These are phyloP conservation scores for Peribolospora kevripleyi DNA, from an alignment of 768 basidiomycete species.

Conservation along the genomic window DNA sequence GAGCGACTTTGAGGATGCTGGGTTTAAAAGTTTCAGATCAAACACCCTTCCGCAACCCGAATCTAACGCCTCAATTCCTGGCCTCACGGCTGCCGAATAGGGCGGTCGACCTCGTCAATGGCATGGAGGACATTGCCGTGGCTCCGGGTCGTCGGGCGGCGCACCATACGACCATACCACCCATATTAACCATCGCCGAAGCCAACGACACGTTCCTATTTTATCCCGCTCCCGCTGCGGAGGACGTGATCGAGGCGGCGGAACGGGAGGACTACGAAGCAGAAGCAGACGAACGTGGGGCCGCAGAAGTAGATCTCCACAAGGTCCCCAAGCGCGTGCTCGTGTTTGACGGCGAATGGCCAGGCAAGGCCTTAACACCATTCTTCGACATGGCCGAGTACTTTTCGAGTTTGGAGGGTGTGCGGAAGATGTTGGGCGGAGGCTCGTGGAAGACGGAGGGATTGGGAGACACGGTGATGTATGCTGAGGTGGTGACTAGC, in stretches of 20 bases:
- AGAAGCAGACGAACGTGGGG: conserved; percentile 25
- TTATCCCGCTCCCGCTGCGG: neutral
- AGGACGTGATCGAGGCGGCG: neutral
- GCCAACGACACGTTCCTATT: conserved; percentile 30
- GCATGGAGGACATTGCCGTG: conserved; percentile 8
- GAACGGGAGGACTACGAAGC: neutral
- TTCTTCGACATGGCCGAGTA: conserved; percentile 43
- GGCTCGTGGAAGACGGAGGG: conserved; percentile 14
- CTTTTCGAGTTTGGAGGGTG: conserved; percentile 21
- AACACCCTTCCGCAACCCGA: conserved; percentile 17
- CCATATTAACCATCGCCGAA: conserved; percentile 30
- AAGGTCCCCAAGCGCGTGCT: conserved; percentile 15
- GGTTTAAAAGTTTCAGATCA: neutral
- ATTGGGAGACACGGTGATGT: conserved; percentile 54
- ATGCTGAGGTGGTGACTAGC: conserved; percentile 72
- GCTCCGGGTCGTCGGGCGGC: neutral
- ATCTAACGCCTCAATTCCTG: conserved; percentile 38
- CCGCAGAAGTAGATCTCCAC: conserved; percentile 7
- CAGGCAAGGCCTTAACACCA: conserved; percentile 31
- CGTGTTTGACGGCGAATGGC: conserved; percentile 11
- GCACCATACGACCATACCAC: conserved; percentile 13
- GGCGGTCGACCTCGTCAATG: conserved; percentile 14
- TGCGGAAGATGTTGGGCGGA: conserved; percentile 4
- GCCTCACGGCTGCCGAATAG: conserved; percentile 27
- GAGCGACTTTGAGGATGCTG: conserved; percentile 18